Evolutionary conservation across 352 stramenopile genomes (phyloP).

Genomic region (Phytophthora rubi): DNA sequence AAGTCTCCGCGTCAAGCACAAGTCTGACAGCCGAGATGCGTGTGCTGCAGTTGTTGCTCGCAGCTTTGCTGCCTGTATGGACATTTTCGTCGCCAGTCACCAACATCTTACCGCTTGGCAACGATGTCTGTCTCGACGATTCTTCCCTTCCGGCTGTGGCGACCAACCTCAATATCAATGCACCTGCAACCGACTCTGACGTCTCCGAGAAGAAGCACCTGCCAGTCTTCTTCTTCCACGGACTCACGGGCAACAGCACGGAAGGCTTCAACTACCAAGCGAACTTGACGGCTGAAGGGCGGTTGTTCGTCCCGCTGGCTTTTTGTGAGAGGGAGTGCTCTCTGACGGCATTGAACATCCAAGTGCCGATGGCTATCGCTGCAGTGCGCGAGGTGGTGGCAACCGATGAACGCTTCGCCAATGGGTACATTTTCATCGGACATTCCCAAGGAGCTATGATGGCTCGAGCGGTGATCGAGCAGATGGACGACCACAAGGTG

Average conservation of each 20-base stretch:
- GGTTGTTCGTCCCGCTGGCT: conserved; percentile 39
- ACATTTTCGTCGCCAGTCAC: conserved; percentile 1
- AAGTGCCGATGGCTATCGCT: conserved; percentile 48
- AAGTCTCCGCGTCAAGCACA: conserved; percentile 3
- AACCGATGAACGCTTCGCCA: conserved; percentile 24
- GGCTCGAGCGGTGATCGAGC: conserved; percentile 51
- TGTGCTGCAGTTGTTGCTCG: conserved; percentile 2
- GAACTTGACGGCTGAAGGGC: conserved; percentile 41
- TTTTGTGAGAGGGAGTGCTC: conserved; percentile 53
- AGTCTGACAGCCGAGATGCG: conserved; percentile 11
- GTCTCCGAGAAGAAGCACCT: conserved; percentile 24
- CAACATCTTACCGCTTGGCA: background rate
- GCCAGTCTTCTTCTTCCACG: conserved; percentile 62
- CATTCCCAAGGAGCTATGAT: conserved; percentile 58
- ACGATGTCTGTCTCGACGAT: conserved; percentile 30
- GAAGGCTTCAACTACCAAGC: conserved; percentile 30
- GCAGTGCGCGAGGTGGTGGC: conserved; percentile 37
- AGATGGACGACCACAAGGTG: conserved; percentile 66
- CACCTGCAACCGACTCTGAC: background rate
- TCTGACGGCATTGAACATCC: conserved; percentile 27
- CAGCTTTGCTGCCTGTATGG: conserved; percentile 12
- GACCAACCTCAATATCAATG: conserved; percentile 3
- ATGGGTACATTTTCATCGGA: conserved; percentile 56
- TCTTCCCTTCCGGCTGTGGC: conserved; percentile 14
- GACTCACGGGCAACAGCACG: conserved; percentile 34